Conservation (phyloP, 2,329 filamentous ascomycete species). For the Myriosclerotinia scirpicola region DNA sequence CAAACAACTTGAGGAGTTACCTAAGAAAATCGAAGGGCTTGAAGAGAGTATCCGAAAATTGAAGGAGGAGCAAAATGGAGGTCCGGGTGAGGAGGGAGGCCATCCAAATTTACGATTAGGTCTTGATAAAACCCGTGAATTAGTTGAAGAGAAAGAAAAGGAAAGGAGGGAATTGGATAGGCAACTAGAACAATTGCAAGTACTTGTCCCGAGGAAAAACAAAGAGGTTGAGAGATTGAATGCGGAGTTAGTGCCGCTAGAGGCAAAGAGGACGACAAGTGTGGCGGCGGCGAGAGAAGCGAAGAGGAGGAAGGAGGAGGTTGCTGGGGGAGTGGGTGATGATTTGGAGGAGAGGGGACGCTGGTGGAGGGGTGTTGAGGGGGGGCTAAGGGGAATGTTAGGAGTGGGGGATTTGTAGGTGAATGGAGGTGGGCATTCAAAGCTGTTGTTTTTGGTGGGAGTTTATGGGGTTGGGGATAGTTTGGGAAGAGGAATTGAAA, state of each 20-base stretch:
- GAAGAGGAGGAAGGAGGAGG: constrained; percentile 63
- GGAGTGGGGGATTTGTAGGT: constrained; percentile 48
- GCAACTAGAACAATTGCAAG: constrained; percentile 62
- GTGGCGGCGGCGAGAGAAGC: constrained; percentile 70
- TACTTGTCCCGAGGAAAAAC: constrained; percentile 62
- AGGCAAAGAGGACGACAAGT: constrained; percentile 64
- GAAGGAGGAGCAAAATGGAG: constrained; percentile 45
- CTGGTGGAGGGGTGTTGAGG: constrained; percentile 72
- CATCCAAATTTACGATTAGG: constrained; percentile 52
- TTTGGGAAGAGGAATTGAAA: not conserved
- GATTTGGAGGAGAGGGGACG: constrained; percentile 73
- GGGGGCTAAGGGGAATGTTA: constrained; percentile 60
- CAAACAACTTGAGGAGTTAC: constrained; percentile 52
- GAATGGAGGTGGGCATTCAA: not conserved
- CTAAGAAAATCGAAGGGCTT: constrained; percentile 50
- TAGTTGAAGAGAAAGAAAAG: constrained; percentile 52
- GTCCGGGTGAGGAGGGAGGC: constrained; percentile 41
- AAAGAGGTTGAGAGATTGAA: constrained; percentile 67
- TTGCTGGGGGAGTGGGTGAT: constrained; percentile 65
- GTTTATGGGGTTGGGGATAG: not conserved
- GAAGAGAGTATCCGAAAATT: constrained; percentile 51
- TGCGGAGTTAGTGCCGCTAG: constrained; percentile 66
- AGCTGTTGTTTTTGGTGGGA: not conserved
- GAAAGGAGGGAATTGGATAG: constrained; percentile 59
- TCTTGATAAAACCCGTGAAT: constrained; percentile 55